phyloP scores from a whole-genome alignment of 1,139 yeast genomes.

The Candida sanyaensis region DNA sequence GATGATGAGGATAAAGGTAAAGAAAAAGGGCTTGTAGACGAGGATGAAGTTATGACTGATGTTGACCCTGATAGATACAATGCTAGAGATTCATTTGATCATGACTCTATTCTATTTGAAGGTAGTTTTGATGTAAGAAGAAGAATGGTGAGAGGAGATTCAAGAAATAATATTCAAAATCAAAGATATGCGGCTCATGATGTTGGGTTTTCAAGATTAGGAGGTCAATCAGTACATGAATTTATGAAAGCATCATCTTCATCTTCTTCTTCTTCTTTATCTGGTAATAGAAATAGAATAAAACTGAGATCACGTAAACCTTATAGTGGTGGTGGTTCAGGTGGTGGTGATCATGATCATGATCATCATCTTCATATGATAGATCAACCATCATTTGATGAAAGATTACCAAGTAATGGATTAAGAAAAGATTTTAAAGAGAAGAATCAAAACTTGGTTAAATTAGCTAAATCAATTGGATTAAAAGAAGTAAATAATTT shows the following conservation, averaged over 20 bases:
- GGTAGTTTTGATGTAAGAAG: background rate
- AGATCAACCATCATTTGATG: background rate
- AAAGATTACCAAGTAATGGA: background rate
- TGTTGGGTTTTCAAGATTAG: background rate
- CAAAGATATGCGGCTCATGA: background rate
- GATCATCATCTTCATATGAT: background rate
- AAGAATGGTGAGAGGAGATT: background rate
- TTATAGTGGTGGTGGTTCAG: background rate
- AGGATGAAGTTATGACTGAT: conserved; percentile 6
- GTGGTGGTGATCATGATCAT: background rate
- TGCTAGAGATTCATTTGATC: background rate
- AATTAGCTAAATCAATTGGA: conserved; percentile 13
- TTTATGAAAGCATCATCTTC: background rate
- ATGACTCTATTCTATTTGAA: background rate
- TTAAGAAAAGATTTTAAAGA: conserved; percentile 6
- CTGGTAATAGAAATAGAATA: background rate
- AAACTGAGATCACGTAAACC: background rate
- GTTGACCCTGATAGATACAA: background rate
- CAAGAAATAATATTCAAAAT: background rate
- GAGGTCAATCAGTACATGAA: background rate
- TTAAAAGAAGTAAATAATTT: conserved; percentile 20
- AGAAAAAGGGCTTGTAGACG: too few species aligned
- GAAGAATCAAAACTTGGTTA: conserved; percentile 7
- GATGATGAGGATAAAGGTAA: conserved; percentile 10
- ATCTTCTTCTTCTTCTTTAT: background rate